A percentile compares a stretch with the other conserved stretches of the same genome.
Conservation (phyloP, 768 basidiomycete species). For the Thelephora aurantiotincta region DNA sequence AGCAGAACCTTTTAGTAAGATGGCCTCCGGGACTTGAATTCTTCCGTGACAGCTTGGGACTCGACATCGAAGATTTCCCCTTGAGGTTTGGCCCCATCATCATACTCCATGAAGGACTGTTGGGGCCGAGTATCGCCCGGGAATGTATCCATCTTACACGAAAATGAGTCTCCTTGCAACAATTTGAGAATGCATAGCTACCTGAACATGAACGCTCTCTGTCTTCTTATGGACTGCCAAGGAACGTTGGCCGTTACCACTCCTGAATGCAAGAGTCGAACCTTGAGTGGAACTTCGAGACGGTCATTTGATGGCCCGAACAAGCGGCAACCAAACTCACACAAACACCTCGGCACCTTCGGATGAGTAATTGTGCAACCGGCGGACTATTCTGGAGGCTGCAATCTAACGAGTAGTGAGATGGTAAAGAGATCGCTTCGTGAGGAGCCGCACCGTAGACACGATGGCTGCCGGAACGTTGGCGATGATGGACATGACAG, state of each 20-base stretch:
- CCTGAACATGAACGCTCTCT: constrained; percentile 50
- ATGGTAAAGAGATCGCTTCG: not conserved
- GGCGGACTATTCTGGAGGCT: constrained; percentile 46
- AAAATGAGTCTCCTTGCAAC: no score
- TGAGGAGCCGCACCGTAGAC: constrained; percentile 36
- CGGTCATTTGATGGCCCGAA: constrained; percentile 3
- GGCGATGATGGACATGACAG: constrained; percentile 61
- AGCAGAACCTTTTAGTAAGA: constrained; percentile 17
- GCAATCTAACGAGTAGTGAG: constrained; percentile 33
- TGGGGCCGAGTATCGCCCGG: constrained; percentile 22
- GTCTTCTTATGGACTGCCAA: constrained; percentile 21
- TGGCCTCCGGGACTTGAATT: constrained; percentile 39
- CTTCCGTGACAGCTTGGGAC: constrained; percentile 38
- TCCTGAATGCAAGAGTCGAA: constrained; percentile 49
- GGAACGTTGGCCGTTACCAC: constrained; percentile 16
- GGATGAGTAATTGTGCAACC: constrained; percentile 43
- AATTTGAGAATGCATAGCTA: constrained; percentile 8
- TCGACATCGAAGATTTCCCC: constrained; percentile 37
- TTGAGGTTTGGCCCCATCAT: constrained; percentile 34
- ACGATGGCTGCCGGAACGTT: constrained; percentile 62
- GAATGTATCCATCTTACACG: constrained; percentile 52
- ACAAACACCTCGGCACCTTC: constrained; percentile 33
- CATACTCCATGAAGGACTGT: constrained; percentile 32
- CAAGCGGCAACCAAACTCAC: constrained; percentile 23
- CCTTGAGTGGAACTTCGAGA: constrained; percentile 26